Evolutionary conservation across 2,329 filamentous ascomycete species (phyloP), one percentile per base, ranked within the genome.

Genomic region (Colletotrichum sidae): DNA sequence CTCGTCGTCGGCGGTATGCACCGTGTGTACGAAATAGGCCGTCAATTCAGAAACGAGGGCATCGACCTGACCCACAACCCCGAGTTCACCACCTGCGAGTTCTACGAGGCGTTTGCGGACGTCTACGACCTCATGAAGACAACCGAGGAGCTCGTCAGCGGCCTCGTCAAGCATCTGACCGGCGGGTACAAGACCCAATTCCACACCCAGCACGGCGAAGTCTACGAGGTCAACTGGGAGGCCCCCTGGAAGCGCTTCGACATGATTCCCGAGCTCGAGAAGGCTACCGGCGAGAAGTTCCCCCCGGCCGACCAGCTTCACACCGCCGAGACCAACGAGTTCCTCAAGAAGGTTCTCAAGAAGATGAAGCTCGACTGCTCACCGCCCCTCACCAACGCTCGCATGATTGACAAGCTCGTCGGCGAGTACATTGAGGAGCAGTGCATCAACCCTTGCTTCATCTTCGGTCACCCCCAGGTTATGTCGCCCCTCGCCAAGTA

Each of bases 21-120:
- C 82, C 89, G 92, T 72, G 96, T 99, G 12, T 99, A 97, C 80
- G 96, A 99, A 78, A 89, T 99, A 68, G 96, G 96, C 69, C 91
- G 94, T 70, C 93, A 97, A 77, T 99, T 99, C 88, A 86, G 96
- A 73, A 99, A 99, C 75, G 94, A 97, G 79, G 90, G 92, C 65
- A 91, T 93, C 69, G 93, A 97, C 77, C 83, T 96, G 55, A 99
- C 96, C 8, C 96, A 99, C 85, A 99, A 98, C 84, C 96, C 92
- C 44, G 96, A 99, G 78, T 99, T 99, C 83, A 99, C 96, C 47
- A 97, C 93, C 34, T 93, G 93, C 78, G 96, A 99, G 79, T 98
- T 98, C 82, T 99, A 99, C 81, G 90, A 92, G 87, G 95, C 96
- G 4, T 98, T 94, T 71, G 92, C 91, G 60, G 94, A 97, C 79